phyloP scores from a whole-genome alignment of 1,139 yeast genomes.

The Yamadazyma diospyri region DNA sequence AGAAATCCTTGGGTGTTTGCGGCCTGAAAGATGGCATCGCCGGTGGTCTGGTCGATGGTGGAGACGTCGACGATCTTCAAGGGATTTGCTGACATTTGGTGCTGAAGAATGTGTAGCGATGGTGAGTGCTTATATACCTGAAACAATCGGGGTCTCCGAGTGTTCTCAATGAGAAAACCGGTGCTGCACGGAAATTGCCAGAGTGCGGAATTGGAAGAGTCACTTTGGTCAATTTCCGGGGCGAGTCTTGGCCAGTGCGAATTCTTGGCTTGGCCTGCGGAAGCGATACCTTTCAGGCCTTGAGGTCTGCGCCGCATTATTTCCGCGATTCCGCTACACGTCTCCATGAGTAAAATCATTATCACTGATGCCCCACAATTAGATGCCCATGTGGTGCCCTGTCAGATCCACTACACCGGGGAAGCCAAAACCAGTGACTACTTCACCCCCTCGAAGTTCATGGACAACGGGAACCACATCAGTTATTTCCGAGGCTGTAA shows the following conservation, averaged over 20 bases:
- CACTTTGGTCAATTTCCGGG: no score
- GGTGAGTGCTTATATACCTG: conserved; percentile 2
- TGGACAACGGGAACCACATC: conserved; percentile 17
- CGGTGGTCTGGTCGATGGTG: conserved; percentile 38
- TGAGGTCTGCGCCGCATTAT: no score
- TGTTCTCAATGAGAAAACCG: no score
- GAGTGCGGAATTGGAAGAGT: no score
- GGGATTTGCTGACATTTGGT: conserved; percentile 27
- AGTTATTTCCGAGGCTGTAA: conserved; percentile 43
- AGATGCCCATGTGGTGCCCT: conserved; percentile 35
- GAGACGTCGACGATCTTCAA: conserved; percentile 56
- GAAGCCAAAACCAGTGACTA: conserved; percentile 34
- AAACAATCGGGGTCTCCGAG: background rate
- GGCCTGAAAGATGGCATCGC: conserved; percentile 54
- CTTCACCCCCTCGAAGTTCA: conserved; percentile 34
- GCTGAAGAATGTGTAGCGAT: background rate
- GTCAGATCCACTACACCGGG: conserved; percentile 38
- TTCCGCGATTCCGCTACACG: no score
- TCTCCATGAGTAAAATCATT: no score
- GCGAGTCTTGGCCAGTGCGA: no score
- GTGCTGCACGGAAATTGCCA: background rate
- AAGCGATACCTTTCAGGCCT: no score
- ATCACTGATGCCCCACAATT: conserved; percentile 10
- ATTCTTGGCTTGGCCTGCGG: no score
- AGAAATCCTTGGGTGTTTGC: conserved; percentile 69